Conservation (phyloP, 768 basidiomycete species). For the Mycena capillaripes region DNA sequence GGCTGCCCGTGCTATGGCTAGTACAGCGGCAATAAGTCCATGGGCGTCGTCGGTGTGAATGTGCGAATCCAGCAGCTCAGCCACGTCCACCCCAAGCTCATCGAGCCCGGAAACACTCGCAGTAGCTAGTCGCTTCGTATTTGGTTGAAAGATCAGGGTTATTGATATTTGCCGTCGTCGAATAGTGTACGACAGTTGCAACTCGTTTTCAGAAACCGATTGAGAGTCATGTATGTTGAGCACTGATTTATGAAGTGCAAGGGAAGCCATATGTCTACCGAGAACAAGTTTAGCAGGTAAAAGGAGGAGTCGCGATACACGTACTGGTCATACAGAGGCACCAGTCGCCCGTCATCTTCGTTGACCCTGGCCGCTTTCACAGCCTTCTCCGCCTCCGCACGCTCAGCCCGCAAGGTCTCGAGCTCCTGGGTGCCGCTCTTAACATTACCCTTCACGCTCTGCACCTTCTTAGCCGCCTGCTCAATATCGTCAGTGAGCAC, state of each 20-base stretch:
- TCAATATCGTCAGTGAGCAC: slow-evolving; percentile 77
- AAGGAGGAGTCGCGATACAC: slow-evolving; percentile 35
- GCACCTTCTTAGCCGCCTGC: slow-evolving; percentile 62
- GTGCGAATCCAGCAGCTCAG: slow-evolving; percentile 72
- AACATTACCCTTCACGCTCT: slow-evolving; percentile 70
- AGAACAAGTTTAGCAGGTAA: background rate
- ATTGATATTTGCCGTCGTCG: slow-evolving; percentile 60
- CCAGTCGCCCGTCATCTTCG: slow-evolving; percentile 74
- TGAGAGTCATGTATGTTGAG: slow-evolving; percentile 71
- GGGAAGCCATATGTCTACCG: slow-evolving; percentile 74
- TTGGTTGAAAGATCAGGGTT: slow-evolving; percentile 76
- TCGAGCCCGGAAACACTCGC: slow-evolving; percentile 68
- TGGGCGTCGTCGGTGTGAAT: slow-evolving; percentile 76
- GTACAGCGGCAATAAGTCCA: slow-evolving; percentile 72
- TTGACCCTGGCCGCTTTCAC: slow-evolving; percentile 70
- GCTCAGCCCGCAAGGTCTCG: slow-evolving; percentile 70
- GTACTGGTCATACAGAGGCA: slow-evolving; percentile 80
- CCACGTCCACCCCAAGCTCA: slow-evolving; percentile 65
- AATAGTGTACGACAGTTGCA: slow-evolving; percentile 77
- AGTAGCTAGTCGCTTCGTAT: slow-evolving; percentile 74
- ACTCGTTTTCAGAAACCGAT: slow-evolving; percentile 80
- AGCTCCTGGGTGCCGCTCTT: slow-evolving; percentile 69
- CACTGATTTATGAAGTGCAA: slow-evolving; percentile 74
- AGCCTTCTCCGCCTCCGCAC: slow-evolving; percentile 79
- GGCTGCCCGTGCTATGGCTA: slow-evolving; percentile 59